Base-by-base conservation (phyloP, 805 yeast species). In the Spathaspora gorwiae region DNA sequence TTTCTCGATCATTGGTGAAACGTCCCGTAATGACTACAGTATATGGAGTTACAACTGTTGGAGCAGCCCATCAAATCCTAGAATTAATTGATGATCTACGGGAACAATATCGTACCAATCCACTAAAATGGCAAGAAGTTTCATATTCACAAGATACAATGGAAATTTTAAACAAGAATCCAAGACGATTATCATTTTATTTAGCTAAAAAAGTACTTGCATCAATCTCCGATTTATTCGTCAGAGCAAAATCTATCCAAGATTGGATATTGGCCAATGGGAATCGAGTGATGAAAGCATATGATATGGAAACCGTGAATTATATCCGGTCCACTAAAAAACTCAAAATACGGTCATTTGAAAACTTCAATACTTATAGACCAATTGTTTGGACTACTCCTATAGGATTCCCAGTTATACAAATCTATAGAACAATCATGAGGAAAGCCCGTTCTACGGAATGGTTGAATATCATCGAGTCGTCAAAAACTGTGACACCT, bases 21-120 rank as follows among this genome's bases (percentile, higher is more conserved):
- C 68, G 68, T 42, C 70, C 76, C 1, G 67, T 70, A 5, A 72
- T 72, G 76, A 72, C 76, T 6, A 64, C 70, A 5, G 76, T 72
- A 0, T 72, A 72, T 49, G 76, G 76, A 0, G 76, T 72, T 2
- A 71, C 75, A 0, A 34, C 40, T 1, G 62, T 42, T 51, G 76
- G 76, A 0, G 75, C 70, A 1, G 47, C 57, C 1, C 40, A 43
- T 8, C 76, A 72, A 50, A 59, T 72, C n/a, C 29, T 50, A 3
- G 54, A 48, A 27, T 14, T 11, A 10, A 39, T 39, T 3, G 30
- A 29, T 9, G 32, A 9, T 29, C 9, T 29, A 29, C 32, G 32
- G 5, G 32, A 29, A 29, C 32, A 29, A 11, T 9, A 9, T 9
- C 32, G 12, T 11, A 29, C 32, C 5, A 9, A 9, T 9, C 9